A percentile compares a stretch with the other conserved stretches of the same genome.
phyloP scores from a whole-genome alignment of 495 filamentous ascomycete genomes.

The Penicillium cataractarum region DNA sequence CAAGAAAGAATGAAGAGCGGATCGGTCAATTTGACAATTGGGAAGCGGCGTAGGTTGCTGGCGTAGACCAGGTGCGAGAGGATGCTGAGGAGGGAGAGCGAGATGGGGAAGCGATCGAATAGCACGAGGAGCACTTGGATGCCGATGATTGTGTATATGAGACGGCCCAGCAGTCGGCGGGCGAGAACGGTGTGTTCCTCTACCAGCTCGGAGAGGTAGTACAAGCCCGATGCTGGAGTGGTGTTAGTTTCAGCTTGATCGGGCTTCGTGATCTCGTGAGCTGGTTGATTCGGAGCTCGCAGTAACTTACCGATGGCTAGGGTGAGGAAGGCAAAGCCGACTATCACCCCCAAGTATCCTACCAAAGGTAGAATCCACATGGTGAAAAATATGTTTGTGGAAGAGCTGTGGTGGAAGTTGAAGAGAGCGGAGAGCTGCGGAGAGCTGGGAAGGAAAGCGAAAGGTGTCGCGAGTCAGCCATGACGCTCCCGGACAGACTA shows the following conservation, averaged over 20 bases:
- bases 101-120: conserved; percentile 82
- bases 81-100: conserved; percentile 73
- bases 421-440: neutral
- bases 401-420: neutral
- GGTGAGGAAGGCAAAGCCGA: conserved; percentile 92
- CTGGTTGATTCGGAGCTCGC: conserved; percentile 8
- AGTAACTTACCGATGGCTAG: conserved; percentile 79
- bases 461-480: neutral
- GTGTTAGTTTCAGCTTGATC: conserved; percentile 14
- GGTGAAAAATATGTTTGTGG: conserved; percentile 19
- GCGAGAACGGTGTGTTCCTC: conserved; percentile 96
- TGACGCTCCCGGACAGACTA: conserved; percentile 23
- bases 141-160: conserved; percentile 83
- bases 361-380: conserved; percentile 94
- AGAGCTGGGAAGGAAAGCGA: conserved; percentile 4
- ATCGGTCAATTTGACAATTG: conserved; percentile 84
- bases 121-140: conserved; percentile 74
- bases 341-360: conserved; percentile 82
- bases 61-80: conserved; percentile 84
- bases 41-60: conserved; percentile 86
- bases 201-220: conserved; percentile 97
- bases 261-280: neutral
- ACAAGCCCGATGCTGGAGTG: conserved; percentile 81
- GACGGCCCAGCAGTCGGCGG: conserved; percentile 76
- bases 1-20: conserved; percentile 87